These are phyloP conservation scores for Myxozyma melibiosi DNA, from an alignment of 805 yeast species.

Conservation along the genomic window DNA sequence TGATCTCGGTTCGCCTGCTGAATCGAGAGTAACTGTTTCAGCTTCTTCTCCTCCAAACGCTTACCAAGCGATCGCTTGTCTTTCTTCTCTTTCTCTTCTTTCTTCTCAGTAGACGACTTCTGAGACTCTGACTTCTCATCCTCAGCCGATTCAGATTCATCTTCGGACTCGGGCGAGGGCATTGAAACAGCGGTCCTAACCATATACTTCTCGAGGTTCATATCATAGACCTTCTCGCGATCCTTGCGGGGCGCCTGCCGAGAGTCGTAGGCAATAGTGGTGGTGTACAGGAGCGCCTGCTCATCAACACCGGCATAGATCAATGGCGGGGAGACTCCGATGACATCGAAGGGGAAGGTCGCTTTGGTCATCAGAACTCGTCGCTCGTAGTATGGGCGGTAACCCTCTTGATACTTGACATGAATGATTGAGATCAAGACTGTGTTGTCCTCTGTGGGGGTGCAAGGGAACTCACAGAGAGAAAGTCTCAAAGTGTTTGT, in stretches of 20 bases:
- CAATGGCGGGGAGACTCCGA: conserved; percentile 30
- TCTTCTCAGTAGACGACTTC: background rate
- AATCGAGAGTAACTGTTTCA: conserved; percentile 6
- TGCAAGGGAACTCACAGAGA: conserved; percentile 32
- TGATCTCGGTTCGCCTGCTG: conserved; percentile 7
- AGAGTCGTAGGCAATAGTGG: conserved; percentile 29
- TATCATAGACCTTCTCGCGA: conserved; percentile 14
- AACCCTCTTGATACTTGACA: conserved; percentile 28
- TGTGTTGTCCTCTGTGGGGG: conserved; percentile 30
- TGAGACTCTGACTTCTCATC: background rate
- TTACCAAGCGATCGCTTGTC: conserved; percentile 19
- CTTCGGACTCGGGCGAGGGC: background rate
- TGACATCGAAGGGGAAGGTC: conserved; percentile 28
- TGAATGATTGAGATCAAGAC: conserved; percentile 31
- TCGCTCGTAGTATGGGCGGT: conserved; percentile 31
- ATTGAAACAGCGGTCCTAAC: background rate
- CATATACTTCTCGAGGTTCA: conserved; percentile 13
- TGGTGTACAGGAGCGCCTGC: conserved; percentile 19
- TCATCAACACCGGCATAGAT: conserved; percentile 30
- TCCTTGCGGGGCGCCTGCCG: conserved; percentile 23
- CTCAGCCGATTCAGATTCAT: background rate
- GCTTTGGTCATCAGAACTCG: conserved; percentile 29
- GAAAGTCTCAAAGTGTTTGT: conserved; percentile 32
- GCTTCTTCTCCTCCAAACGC: conserved; percentile 10
- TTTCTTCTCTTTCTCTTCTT: conserved; percentile 13